Evolutionary conservation across 495 filamentous ascomycete species (phyloP), one percentile per base, ranked within the genome.

Genomic region (Lasiosphaeria ovina): DNA sequence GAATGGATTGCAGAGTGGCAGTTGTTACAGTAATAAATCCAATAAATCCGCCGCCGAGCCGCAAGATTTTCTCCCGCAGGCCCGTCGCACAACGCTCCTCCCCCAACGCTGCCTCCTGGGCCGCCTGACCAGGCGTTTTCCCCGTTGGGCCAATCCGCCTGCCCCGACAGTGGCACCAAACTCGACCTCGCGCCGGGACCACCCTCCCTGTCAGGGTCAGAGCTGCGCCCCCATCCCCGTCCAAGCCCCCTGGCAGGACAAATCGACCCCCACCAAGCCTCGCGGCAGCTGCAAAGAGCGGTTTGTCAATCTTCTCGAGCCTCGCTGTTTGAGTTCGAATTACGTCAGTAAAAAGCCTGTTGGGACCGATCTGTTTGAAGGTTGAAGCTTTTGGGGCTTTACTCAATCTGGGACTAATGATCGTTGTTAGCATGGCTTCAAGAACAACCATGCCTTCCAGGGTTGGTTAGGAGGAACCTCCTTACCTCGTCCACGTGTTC

Each of bases 401-500:
- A 74, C 72, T 71, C 58, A 3, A 72, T 62, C n/a, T 70, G 70
- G 24, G 49, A 52, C 70, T 75, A 35, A 33, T 38, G 24, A 42
- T 9, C 16, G 45, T 58, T 51, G 38, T 42, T 42, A 42, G 38
- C 38, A 42, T 14, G 38, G 38, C 38, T 52, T 52, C 50, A 52
- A 9, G 49, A 51, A 10, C 50, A 34, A 34, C 38, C 38, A 1
- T 42, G 14, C 38, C 38, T 42, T 42, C 38, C n/a, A 33, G 50
- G 50, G 12, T 50, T 6, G 4, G 7, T 1, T 49, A 12, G 49
- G 49, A 33, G 31, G 24, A 31, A 16, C 52, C 49, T 65, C 59
- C 64, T 60, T 63, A 73, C 74, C 52, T 72, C 58, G 24, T 66
- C 70, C 14, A 76, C 66, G 49, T 60, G 36, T 35, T 61, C 63